Percentiles rank a stretch among this genome's conserved stretches.
Conservation (phyloP, 768 basidiomycete species). For the Hysterangium stoloniferum region DNA sequence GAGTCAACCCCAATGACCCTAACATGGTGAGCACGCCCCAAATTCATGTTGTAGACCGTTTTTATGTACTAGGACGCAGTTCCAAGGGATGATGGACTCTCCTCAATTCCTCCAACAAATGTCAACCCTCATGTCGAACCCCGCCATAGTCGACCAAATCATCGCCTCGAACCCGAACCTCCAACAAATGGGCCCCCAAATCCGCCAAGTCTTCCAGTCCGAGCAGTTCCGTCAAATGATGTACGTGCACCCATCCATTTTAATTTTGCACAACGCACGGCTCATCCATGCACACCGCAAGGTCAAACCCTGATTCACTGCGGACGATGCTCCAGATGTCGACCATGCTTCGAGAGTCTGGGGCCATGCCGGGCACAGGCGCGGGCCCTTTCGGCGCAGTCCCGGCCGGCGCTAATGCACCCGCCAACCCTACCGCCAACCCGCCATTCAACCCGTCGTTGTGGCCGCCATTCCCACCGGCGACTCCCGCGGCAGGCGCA, state of each 20-base stretch:
- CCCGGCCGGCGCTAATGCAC: slow-evolving; percentile 18
- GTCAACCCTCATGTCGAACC: slow-evolving; percentile 79
- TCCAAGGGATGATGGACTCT: slow-evolving; percentile 79
- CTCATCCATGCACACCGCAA: slow-evolving; percentile 18
- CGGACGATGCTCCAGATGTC: slow-evolving; percentile 75
- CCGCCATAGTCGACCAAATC: slow-evolving; percentile 79
- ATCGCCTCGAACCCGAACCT: slow-evolving; percentile 77
- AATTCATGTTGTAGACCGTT: background rate
- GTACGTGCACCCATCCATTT: slow-evolving; percentile 32
- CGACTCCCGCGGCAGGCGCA: slow-evolving; percentile 22
- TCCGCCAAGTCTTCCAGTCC: slow-evolving; percentile 71
- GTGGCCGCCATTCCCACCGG: slow-evolving; percentile 15
- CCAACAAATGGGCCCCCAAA: slow-evolving; percentile 67
- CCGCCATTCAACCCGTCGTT: slow-evolving; percentile 38
- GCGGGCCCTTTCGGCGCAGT: slow-evolving; percentile 20
- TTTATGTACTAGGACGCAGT: slow-evolving; percentile 30
- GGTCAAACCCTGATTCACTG: slow-evolving; percentile 71
- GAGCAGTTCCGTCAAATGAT: slow-evolving; percentile 69
- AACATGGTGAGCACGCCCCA: slow-evolving; percentile 61
- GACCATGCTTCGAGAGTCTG: slow-evolving; percentile 35
- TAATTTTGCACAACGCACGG: background rate
- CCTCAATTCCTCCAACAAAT: slow-evolving; percentile 86
- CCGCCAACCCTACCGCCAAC: slow-evolving; percentile 42
- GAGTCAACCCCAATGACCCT: slow-evolving; percentile 85
- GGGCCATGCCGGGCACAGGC: slow-evolving; percentile 22